Base-by-base conservation (phyloP, 768 basidiomycete species). In the Kockovaella imperatae region DNA sequence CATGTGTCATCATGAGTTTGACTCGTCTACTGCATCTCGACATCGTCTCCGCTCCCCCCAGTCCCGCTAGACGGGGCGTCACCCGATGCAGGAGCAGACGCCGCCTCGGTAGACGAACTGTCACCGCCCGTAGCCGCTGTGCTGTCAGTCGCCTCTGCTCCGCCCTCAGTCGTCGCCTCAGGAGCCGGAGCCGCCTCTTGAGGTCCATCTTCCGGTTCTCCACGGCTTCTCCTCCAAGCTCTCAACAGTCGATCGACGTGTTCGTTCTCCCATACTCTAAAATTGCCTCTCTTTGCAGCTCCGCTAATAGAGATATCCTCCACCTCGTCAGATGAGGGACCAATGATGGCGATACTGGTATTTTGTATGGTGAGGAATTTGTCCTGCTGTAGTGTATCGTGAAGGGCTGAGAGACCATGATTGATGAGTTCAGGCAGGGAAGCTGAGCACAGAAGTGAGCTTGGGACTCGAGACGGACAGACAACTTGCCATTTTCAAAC, bases 381-480 rank as follows among this genome's bases (percentile, higher is more conserved):
- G 76, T 97, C 95, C 67, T 99, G 95, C 64, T 97, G 95, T 30
- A 99, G 80, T 2, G 95, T 97, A 70, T 97, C 93, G 25, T 89
- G 83, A 14, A 99, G 79, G 11, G 95, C 93, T 51, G 90, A 86
- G 31, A 99, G 78, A 14, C 95, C 95, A 66, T 99, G 95, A 57
- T 79, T 80, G 71, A 97, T 82, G 28, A 99, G 78, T 32, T 89
- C 83, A 68, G 91, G 86, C 43, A 96, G 76, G 34, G 80, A 79
- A 69, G 81, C 90, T 93, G 68, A 36, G 32, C 13, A 30, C 20
- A 10, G 6, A 23, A n/a, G 24, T 23, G 5, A 47, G 45, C 14
- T 8, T 14, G 17, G 15, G 14, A 43, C 14, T 5, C 4, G 24
- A 23, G 32, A 26, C 21, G 20, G 23, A 45, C 5, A 30, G 15